phyloP scores from a whole-genome alignment of 345 rosid genomes.

The Eucalyptus shirleyi region DNA sequence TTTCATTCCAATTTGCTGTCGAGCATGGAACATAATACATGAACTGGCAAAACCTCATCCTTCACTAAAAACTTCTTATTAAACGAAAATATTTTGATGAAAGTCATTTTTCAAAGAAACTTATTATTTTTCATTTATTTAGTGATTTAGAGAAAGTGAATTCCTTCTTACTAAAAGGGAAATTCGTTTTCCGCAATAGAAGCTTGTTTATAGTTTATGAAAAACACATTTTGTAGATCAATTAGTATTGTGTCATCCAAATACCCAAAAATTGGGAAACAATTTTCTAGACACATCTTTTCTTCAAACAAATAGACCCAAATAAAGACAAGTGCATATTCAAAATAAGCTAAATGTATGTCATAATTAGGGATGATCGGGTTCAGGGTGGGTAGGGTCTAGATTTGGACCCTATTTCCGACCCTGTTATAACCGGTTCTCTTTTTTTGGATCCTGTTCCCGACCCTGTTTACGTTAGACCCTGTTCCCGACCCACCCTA shows the following conservation, averaged over 20 bases:
- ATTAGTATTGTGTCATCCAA: neutral
- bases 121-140: neutral
- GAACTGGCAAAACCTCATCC: neutral
- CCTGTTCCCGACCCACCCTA: no score
- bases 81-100: no score
- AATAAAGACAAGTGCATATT: neutral
- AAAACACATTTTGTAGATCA: neutral
- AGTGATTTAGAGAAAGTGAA: neutral
- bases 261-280: neutral
- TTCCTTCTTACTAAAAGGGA: neutral
- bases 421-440: no score
- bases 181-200: neutral
- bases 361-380: neutral
- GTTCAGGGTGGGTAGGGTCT: no score
- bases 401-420: fast-evolving
- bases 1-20: neutral
- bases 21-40: neutral
- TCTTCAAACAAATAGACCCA: neutral
- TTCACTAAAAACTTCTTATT: neutral
- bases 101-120: neutral
- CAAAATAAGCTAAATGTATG: neutral
- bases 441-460: no score
- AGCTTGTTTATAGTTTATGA: neutral
- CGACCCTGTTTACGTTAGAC: no score
- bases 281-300: neutral